Base-by-base conservation (phyloP, 1,284 basidiomycete species). In the Ustilago cynodontis region DNA sequence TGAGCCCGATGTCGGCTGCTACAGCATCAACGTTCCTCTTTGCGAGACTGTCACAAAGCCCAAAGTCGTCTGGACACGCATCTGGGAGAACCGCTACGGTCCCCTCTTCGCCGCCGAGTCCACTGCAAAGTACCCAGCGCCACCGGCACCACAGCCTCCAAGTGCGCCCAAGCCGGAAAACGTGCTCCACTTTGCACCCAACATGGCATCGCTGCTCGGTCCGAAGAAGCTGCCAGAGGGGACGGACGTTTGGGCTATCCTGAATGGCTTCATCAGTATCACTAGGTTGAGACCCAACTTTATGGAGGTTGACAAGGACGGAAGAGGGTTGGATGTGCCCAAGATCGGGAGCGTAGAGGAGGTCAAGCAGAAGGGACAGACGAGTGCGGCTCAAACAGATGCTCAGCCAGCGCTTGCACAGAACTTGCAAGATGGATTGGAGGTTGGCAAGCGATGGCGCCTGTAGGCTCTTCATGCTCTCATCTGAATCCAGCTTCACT, bases 21-120 rank as follows among this genome's bases (percentile, higher is more conserved):
- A 86, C 52, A 74, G 73, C 28, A 79, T 86, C 66, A 86, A 86
- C 65, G 73, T 86, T 0, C 84, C 84, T 5, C 76, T 86, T 26
- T 63, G 65, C 39, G 83, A 83, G 55, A 80, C 79, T 4, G 50
- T 86, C n/a, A 22, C 29, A 6, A 54, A 72, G 4, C 81, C 83
- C 8, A 60, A 77, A 22, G 73, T 86, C 10, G 62, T 76, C 26
- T 86, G 83, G 81, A 85, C 83, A 3, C 54, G 70, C 3, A 74
- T 85, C 41, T 86, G 84, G 84, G 58, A 71, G 37, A 82, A 77
- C 47, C 60, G 66, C 22, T 82, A 80, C 54, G 78, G 77, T 4
- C 76, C 73, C 18, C 60, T 82, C 18, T 77, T 70, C 28, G 70
- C 77, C 6, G 66, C 66, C 52, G 59, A 58, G 16, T 33, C 57